A percentile compares a stretch with the other conserved stretches of the same genome.
These are phyloP conservation scores for Aureobasidium leucospermi DNA, from an alignment of 2,329 filamentous ascomycete genomes.

Conservation along the genomic window DNA sequence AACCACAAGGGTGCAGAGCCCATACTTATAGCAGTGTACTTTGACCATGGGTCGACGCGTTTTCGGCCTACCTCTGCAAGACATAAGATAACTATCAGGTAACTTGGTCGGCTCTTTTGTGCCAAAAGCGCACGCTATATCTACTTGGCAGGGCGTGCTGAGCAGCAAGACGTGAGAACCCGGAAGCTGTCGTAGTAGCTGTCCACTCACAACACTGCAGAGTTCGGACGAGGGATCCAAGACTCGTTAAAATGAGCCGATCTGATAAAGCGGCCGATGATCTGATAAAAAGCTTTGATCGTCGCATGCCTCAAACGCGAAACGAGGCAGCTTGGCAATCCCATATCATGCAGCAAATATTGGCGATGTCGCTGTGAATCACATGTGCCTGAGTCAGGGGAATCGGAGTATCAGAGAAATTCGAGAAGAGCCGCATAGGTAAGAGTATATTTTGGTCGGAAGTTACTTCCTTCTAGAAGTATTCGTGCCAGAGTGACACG, in stretches of 20 bases:
- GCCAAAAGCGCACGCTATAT: background rate
- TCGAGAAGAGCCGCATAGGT: background rate
- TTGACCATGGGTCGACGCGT: background rate
- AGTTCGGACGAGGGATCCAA: background rate
- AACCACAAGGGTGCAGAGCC: background rate
- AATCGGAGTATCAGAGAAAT: background rate
- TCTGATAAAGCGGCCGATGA: background rate
- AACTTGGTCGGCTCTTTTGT: background rate
- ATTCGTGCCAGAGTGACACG: background rate
- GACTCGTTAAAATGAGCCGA: background rate
- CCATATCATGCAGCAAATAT: background rate
- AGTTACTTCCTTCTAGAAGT: background rate
- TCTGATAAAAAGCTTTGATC: slow-evolving; percentile 8
- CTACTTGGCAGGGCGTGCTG: background rate
- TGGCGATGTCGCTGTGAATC: background rate
- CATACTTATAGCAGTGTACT: background rate
- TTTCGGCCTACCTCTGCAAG: background rate
- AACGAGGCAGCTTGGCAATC: background rate
- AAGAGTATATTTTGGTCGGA: background rate
- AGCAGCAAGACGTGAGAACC: background rate
- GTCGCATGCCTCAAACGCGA: background rate
- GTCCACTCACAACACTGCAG: background rate
- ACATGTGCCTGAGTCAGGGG: background rate
- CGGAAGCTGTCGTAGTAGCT: background rate
- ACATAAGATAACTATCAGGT: background rate